Percentiles rank a stretch among this genome's conserved stretches.
Conservation (phyloP, 129 eudicot species). For the Ambrosia trifida region DNA sequence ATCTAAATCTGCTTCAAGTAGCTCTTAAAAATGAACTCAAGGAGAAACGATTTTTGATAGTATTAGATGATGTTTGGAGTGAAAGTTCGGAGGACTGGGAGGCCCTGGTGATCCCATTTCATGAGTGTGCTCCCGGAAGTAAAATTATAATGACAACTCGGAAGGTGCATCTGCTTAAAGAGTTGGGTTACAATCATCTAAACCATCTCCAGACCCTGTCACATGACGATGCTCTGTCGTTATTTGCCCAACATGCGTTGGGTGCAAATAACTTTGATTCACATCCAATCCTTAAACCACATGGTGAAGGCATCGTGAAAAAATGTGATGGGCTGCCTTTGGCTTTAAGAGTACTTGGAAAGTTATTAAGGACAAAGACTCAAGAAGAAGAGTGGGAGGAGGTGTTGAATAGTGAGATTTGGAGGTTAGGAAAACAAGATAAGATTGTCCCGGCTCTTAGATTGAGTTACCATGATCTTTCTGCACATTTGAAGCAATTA, state of each 20-base stretch:
- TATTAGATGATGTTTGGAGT: constrained; percentile 12
- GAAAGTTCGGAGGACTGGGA: no score
- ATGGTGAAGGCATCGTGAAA: no score
- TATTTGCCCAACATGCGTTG: background rate
- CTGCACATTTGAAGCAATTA: no score
- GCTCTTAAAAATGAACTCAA: background rate
- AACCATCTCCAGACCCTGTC: background rate
- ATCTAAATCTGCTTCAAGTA: constrained; percentile 1
- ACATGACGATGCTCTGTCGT: background rate
- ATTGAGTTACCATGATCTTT: no score
- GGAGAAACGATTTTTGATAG: background rate
- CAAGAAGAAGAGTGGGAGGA: no score
- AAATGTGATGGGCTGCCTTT: no score
- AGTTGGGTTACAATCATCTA: background rate
- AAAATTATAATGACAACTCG: constrained; percentile 1
- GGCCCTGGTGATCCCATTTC: background rate
- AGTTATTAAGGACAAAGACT: no score
- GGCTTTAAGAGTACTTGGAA: no score
- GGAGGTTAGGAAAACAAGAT: no score
- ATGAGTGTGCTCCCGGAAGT: background rate
- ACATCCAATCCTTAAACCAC: background rate
- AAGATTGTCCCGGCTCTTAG: no score
- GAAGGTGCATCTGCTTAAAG: background rate
- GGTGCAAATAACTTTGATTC: background rate
- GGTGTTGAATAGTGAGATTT: no score